phyloP scores from a whole-genome alignment of 768 basidiomycete species.

The Auricularia auricula-judae region DNA sequence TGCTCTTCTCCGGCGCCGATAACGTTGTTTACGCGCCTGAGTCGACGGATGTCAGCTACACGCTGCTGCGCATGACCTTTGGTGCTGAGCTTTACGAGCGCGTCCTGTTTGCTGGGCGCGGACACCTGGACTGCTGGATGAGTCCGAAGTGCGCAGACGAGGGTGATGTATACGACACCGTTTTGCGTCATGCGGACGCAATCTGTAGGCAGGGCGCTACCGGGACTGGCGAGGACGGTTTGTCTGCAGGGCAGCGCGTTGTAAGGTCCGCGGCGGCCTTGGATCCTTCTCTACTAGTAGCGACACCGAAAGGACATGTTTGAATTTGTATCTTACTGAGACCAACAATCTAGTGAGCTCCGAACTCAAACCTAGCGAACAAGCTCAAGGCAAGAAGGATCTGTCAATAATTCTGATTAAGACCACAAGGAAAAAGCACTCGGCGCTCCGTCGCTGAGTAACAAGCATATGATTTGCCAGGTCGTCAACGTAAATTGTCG shows the following conservation, averaged over 20 bases:
- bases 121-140: not conserved
- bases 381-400: too few relatives aligned
- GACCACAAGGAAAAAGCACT: too few relatives aligned
- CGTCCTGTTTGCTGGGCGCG: not conserved
- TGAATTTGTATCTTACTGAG: too few relatives aligned
- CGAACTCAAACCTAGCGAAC: too few relatives aligned
- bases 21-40: slow-evolving; percentile 1
- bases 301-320: too few relatives aligned
- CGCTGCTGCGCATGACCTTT: not conserved
- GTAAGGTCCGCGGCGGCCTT: too few relatives aligned
- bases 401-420: too few relatives aligned
- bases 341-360: too few relatives aligned
- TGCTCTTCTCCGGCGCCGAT: not conserved
- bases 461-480: too few relatives aligned
- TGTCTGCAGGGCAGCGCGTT: not conserved
- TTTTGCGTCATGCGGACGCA: not conserved
- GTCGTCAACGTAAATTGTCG: too few relatives aligned
- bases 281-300: too few relatives aligned
- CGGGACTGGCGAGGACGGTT: not conserved
- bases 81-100: not conserved
- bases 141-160: not conserved
- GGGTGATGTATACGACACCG: not conserved
- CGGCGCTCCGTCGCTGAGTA: too few relatives aligned
- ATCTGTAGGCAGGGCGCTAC: not conserved
- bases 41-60: not conserved